A percentile compares a stretch with the other conserved stretches of the same genome.
These are phyloP conservation scores for Fusarium kyushuense DNA, from an alignment of 2,329 filamentous ascomycete species.

Conservation along the genomic window DNA sequence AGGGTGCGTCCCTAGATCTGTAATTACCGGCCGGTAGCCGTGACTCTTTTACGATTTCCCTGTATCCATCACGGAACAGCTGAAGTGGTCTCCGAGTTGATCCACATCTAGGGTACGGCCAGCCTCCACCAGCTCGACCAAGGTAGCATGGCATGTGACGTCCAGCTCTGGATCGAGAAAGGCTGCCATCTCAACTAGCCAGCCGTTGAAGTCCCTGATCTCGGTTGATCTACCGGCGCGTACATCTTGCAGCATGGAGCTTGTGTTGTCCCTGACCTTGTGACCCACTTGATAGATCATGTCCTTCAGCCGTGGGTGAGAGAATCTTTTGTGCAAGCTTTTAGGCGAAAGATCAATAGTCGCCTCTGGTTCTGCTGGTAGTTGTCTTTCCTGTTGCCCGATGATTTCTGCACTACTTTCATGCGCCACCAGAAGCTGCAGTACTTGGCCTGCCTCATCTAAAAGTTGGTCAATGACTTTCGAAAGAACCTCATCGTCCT, in stretches of 20 bases:
- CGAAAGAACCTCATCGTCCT: conserved; percentile 62
- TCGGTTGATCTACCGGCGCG: conserved; percentile 65
- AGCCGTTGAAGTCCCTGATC: conserved; percentile 70
- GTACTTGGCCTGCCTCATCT: conserved; percentile 79
- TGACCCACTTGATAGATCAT: conserved; percentile 62
- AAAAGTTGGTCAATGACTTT: conserved; percentile 76
- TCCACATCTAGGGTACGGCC: conserved; percentile 50
- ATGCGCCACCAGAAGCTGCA: conserved; percentile 75
- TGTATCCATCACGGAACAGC: conserved; percentile 29
- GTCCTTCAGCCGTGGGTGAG: conserved; percentile 55
- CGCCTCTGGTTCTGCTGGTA: conserved; percentile 5
- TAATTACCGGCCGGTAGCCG: conserved; percentile 10
- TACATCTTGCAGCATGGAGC: conserved; percentile 73
- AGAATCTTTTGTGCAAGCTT: conserved; percentile 57
- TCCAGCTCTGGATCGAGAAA: conserved; percentile 53
- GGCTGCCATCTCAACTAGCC: conserved; percentile 62
- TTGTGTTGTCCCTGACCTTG: conserved; percentile 66
- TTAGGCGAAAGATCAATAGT: conserved; percentile 31
- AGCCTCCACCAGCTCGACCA: conserved; percentile 60
- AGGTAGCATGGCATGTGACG: conserved; percentile 55
- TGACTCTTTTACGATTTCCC: conserved; percentile 28
- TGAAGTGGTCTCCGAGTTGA: conserved; percentile 51
- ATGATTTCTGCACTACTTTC: conserved; percentile 60
- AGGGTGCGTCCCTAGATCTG: conserved; percentile 28
- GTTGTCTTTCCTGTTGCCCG: conserved; percentile 3